Percentiles rank a stretch among this genome's conserved stretches.
These are phyloP conservation scores for Thielaviopsis ethacetica DNA, from an alignment of 2,329 filamentous ascomycete genomes.

Conservation along the genomic window DNA sequence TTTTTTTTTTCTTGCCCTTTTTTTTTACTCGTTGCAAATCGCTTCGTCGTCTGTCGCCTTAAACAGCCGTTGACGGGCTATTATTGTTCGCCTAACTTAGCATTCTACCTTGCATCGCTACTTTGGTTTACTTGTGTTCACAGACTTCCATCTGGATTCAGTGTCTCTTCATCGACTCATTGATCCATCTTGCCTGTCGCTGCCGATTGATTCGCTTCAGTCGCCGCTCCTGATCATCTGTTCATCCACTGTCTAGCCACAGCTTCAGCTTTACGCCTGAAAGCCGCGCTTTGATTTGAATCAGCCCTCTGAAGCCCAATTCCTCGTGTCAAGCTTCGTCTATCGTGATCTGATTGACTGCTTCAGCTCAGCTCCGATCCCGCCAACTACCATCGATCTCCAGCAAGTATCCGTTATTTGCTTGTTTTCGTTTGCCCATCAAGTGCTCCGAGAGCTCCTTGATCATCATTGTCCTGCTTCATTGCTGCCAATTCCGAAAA, in stretches of 20 bases:
- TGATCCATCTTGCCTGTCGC: constrained; percentile 1
- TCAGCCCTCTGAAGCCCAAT: background rate
- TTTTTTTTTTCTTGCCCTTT: constrained; percentile 9
- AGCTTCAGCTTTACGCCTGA: background rate
- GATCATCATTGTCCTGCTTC: background rate
- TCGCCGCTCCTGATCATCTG: background rate
- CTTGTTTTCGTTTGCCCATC: background rate
- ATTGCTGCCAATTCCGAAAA: background rate
- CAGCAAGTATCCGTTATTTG: background rate
- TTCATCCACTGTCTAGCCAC: background rate
- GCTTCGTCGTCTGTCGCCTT: constrained; percentile 1
- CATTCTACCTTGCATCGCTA: background rate
- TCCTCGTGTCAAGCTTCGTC: background rate
- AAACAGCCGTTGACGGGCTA: background rate
- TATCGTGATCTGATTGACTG: background rate
- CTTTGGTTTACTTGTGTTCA: constrained; percentile 1
- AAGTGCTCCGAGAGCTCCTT: background rate
- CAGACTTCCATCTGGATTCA: constrained; percentile 2
- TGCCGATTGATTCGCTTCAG: background rate
- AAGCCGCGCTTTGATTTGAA: background rate
- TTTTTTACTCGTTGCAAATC: background rate
- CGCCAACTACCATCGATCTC: background rate
- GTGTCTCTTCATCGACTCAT: background rate
- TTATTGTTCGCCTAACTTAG: constrained; percentile 5
- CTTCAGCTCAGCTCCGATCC: background rate